Conservation (phyloP, 345 rosid genomes). For the Psidium guajava region DNA sequence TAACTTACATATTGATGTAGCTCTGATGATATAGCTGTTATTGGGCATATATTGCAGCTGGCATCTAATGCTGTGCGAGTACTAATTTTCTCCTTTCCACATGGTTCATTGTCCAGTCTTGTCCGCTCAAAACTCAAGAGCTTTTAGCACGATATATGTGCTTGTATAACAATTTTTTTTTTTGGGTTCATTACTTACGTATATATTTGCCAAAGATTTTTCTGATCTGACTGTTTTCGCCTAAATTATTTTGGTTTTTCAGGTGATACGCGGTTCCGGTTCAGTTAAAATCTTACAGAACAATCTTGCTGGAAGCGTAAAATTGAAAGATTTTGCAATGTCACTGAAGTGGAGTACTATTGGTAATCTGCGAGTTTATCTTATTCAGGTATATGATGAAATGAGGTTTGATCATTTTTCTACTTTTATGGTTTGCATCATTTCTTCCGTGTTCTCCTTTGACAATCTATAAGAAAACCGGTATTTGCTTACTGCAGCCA, state of each 20-base stretch:
- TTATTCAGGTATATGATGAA: constrained; percentile 53
- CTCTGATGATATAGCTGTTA: background rate
- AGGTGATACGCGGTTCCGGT: constrained; percentile 69
- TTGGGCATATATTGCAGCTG: background rate
- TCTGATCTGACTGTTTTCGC: background rate
- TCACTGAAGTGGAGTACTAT: constrained; percentile 80
- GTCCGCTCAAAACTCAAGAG: background rate
- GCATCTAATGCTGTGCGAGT: background rate
- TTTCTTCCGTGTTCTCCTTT: background rate
- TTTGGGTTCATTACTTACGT: background rate
- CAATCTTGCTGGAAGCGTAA: constrained; percentile 78
- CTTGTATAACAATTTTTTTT: background rate
- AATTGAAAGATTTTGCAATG: constrained; percentile 61
- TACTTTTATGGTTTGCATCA: background rate
- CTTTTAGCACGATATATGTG: background rate
- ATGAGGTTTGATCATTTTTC: background rate
- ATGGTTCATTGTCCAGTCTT: background rate
- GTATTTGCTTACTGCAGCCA: constrained; percentile 47
- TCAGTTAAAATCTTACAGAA: constrained; percentile 52
- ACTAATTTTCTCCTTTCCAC: background rate
- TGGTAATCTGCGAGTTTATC: constrained; percentile 66
- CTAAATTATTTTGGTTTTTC: background rate
- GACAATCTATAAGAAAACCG: background rate
- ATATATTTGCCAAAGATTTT: background rate
- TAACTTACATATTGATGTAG: background rate